These are phyloP conservation scores for Irpex sp. DNA, from an alignment of 1,284 basidiomycete species.

Conservation along the genomic window DNA sequence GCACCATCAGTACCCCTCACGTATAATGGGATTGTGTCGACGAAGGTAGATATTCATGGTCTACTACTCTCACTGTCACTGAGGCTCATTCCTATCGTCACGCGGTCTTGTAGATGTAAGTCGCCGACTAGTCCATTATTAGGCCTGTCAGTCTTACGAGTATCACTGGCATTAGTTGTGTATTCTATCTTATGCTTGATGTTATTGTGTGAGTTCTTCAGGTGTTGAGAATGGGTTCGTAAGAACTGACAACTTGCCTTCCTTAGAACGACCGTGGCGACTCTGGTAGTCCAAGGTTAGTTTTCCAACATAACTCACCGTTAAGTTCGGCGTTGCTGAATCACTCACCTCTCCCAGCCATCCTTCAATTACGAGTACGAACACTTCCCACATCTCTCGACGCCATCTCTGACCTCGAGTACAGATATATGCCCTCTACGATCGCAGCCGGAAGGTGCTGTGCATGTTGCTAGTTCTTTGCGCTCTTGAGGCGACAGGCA, in stretches of 20 bases:
- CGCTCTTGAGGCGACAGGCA: slow-evolving; percentile 16
- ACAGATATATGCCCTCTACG: slow-evolving; percentile 26
- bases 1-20: not conserved
- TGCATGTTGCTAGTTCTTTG: slow-evolving; percentile 16
- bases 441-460: slow-evolving; percentile 16
- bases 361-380: slow-evolving; percentile 18
- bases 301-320: not conserved
- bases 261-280: slow-evolving; percentile 13
- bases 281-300: slow-evolving; percentile 19
- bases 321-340: not conserved
- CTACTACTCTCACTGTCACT: not conserved
- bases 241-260: not conserved
- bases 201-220: slow-evolving; percentile 17
- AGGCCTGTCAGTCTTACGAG: not conserved
- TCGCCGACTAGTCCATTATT: not conserved
- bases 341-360: slow-evolving; percentile 1
- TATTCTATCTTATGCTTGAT: slow-evolving; percentile 17
- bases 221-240: not conserved
- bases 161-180: not conserved
- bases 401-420: not conserved
- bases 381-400: not conserved
- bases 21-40: not conserved
- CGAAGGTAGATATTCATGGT: not conserved
- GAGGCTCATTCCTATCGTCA: not conserved
- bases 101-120: not conserved